Conservation (phyloP, 345 rosid genomes). For the Gossypium raimondii region DNA sequence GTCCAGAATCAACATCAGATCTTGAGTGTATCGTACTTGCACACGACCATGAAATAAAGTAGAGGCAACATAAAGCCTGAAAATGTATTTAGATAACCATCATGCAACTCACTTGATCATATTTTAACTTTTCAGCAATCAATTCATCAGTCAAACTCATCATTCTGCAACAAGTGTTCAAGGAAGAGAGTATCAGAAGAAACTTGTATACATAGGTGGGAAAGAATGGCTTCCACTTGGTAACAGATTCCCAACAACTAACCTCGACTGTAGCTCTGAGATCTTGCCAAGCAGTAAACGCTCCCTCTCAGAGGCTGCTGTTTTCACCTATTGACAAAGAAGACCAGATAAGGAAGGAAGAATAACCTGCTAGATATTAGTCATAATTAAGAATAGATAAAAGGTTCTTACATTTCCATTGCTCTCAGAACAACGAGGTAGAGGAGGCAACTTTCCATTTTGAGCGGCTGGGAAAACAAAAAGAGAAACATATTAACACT, state of each 20-base stretch:
- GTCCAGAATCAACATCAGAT: background rate
- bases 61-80: background rate
- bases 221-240: slow-evolving; percentile 9
- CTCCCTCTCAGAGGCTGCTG: slow-evolving; percentile 65
- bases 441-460: slow-evolving; percentile 81
- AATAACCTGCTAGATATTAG: background rate
- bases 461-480: slow-evolving; percentile 47
- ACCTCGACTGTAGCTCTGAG: slow-evolving; percentile 77
- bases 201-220: slow-evolving; percentile 2
- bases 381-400: background rate
- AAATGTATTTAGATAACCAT: background rate
- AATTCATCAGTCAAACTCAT: slow-evolving; percentile 65
- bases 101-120: slow-evolving; percentile 52
- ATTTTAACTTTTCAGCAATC: slow-evolving; percentile 61
- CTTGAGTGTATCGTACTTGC: background rate
- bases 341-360: slow-evolving; percentile 6
- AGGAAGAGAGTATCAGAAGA: slow-evolving; percentile 11
- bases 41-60: background rate
- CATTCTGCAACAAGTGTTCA: slow-evolving; percentile 50
- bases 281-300: slow-evolving; percentile 53
- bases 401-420: slow-evolving; percentile 62
- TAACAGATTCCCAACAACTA: slow-evolving; percentile 21
- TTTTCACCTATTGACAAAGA: slow-evolving; percentile 50
- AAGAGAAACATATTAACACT: background rate
- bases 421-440: slow-evolving; percentile 60